Percentiles rank a stretch among this genome's conserved stretches.
phyloP scores from a whole-genome alignment of 176 grass and related monocot species.

The Lolium multiflorum region DNA sequence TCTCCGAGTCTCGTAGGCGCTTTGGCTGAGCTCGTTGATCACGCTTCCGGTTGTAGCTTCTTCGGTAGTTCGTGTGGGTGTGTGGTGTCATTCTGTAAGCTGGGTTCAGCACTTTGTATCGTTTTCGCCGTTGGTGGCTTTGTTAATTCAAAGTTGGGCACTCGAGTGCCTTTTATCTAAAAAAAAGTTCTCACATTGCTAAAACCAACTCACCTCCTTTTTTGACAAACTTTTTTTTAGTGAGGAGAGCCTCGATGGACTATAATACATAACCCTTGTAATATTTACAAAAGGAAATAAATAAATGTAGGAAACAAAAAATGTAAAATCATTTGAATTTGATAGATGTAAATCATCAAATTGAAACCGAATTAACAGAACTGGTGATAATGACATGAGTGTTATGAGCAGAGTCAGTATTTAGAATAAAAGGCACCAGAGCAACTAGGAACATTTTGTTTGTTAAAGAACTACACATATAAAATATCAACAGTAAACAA shows the following conservation, averaged over 20 bases:
- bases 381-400: background rate
- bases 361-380: background rate
- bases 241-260: slow-evolving; percentile 84
- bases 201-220: slow-evolving; percentile 72
- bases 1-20: too few species aligned
- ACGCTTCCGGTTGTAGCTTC: too few species aligned
- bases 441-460: background rate
- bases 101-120: too few species aligned
- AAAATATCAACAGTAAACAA: slow-evolving; percentile 4
- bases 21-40: too few species aligned
- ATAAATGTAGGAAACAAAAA: slow-evolving; percentile 26
- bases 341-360: slow-evolving; percentile 20
- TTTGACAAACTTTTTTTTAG: slow-evolving; percentile 76
- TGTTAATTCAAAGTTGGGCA: too few species aligned
- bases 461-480: background rate
- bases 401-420: background rate
- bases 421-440: slow-evolving; percentile 7
- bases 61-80: too few species aligned
- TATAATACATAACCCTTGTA: slow-evolving; percentile 51
- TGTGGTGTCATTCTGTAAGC: too few species aligned
- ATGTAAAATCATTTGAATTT: background rate
- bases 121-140: too few species aligned
- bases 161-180: too few species aligned
- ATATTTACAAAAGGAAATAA: slow-evolving; percentile 3
- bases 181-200: background rate